Conservation (phyloP, 495 filamentous ascomycete genomes). For the Aspergillus wentii region DNA sequence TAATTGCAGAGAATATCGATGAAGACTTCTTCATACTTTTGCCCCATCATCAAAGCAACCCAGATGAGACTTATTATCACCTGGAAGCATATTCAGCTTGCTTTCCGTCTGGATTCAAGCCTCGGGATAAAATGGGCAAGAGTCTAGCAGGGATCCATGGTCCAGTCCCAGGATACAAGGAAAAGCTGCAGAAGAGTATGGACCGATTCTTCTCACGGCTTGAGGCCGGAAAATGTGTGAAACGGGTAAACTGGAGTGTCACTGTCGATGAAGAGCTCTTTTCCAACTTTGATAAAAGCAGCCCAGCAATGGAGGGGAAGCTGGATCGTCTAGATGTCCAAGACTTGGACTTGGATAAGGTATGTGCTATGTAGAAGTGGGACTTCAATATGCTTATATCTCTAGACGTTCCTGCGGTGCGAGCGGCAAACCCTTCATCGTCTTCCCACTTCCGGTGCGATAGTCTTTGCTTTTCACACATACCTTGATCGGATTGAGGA, state of each 20-base stretch:
- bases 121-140: conserved; percentile 57
- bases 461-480: too few relatives aligned
- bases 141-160: conserved; percentile 62
- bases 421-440: too few relatives aligned
- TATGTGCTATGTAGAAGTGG: too few relatives aligned
- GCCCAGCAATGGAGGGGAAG: too few relatives aligned
- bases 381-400: too few relatives aligned
- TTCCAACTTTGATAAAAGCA: conserved; percentile 43
- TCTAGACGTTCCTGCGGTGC: too few relatives aligned
- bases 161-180: conserved; percentile 63
- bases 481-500: too few relatives aligned
- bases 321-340: too few relatives aligned
- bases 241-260: conserved; percentile 57
- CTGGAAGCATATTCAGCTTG: conserved; percentile 65
- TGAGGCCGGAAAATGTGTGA: conserved; percentile 34
- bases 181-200: conserved; percentile 71
- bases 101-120: conserved; percentile 70
- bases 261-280: conserved; percentile 54
- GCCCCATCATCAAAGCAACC: conserved; percentile 27
- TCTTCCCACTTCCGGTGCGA: too few relatives aligned
- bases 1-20: conserved; percentile 58
- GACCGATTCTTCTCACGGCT: conserved; percentile 64
- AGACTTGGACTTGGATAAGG: too few relatives aligned
- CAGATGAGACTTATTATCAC: conserved; percentile 37
- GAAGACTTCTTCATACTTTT: conserved; percentile 74